Evolutionary conservation across 1,284 basidiomycete genomes (phyloP), one percentile per base, ranked within the genome.

Genomic region (Fistulinella cinereoalba): DNA sequence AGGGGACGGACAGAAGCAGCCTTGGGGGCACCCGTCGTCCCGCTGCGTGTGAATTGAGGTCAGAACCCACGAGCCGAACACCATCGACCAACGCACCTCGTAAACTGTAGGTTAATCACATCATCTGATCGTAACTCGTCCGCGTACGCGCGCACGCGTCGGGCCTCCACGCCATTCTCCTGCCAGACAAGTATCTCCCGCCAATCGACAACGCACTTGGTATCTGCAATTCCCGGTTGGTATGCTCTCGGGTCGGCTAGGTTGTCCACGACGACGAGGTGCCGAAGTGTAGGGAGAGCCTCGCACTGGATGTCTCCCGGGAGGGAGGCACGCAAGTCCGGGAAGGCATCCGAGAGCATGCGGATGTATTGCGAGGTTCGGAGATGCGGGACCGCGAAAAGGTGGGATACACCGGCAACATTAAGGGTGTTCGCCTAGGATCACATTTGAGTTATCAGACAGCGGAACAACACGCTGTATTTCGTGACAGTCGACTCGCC

Each of bases 101-200:
- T 91, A 56, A 90, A 89, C 60, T 92, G 89, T 49, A 92, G 56
- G 58, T 91, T 92, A 44, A 90, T 81, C 3, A 91, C 72, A 32
- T 92, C 88, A 47, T 88, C 79, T 34, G 78, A 76, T 12, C 72
- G 46, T 47, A 83, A 53, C 6, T 70, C 67, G 41, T 56, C 56
- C 43, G 63, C 57, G 15, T 75, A 66, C 22, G 75, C 69, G 43
- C 67, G 66, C 34, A 81, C 72, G 10, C 66, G 51, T 29, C 58
- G 59, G 23, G 57, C 60, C 57, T 82, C 79, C 29, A 49, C 56
- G 0, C 67, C 61, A 45, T 75, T 75, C 56, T 81, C 76, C 46
- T 75, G 61, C 83, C 83, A 87, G 4, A 83, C 65, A 18, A 86
- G 56, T 10, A 80, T 66, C 52, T 87, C 86, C 23, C 79, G 74